Percentiles rank a stretch among this genome's conserved stretches.
Evolutionary conservation across 169 alveolate species (phyloP).

Genomic region (Plasmodium inui): DNA sequence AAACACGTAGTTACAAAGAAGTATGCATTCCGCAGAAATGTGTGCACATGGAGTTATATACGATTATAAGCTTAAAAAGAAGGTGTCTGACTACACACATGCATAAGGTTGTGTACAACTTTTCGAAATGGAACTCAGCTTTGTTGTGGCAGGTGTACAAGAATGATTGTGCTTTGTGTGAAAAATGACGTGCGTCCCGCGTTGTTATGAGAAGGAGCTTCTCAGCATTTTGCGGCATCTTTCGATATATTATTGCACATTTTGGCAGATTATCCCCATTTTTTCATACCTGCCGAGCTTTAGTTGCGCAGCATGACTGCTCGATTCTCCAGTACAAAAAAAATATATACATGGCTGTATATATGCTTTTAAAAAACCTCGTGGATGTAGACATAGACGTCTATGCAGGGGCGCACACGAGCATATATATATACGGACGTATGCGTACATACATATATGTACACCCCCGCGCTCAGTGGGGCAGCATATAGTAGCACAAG

Average conservation of each 20-base stretch:
- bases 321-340: constrained; percentile 25
- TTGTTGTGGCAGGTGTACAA: background rate
- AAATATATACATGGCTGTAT: constrained; percentile 3
- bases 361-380: constrained; percentile 4
- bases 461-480: background rate
- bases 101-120: background rate
- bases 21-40: background rate
- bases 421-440: background rate
- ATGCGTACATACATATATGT: constrained; percentile 2
- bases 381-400: background rate
- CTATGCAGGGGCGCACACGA: background rate
- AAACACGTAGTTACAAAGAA: background rate
- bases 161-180: background rate
- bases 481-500: background rate
- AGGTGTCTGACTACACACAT: background rate
- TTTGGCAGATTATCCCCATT: background rate
- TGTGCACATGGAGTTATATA: background rate
- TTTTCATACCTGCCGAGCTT: background rate
- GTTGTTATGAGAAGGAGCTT: background rate
- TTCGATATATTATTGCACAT: background rate
- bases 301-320: background rate
- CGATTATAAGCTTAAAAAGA: background rate
- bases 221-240: background rate
- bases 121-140: background rate
- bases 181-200: background rate